Conservation (phyloP, 176 grass and related monocot genomes). For the Neostapfia colusana region DNA sequence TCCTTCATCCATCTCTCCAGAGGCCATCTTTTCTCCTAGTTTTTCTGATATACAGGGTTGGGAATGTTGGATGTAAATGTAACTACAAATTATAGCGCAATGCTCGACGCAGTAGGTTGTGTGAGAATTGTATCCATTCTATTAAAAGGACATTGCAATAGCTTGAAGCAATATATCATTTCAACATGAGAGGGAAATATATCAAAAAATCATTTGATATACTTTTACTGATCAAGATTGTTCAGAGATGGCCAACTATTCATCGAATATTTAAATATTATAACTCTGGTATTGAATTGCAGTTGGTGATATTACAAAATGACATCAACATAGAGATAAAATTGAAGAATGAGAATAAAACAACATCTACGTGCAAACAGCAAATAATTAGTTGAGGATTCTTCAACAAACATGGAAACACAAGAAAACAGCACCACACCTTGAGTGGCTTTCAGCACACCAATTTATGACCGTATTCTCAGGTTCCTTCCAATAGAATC, state of each 20-base stretch:
- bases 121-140: background rate
- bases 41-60: slow-evolving; percentile 51
- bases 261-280: background rate
- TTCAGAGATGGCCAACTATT: background rate
- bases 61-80: slow-evolving; percentile 11
- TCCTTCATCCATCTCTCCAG: slow-evolving; percentile 31
- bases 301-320: background rate
- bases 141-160: background rate
- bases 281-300: background rate
- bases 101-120: slow-evolving; percentile 6
- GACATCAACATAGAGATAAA: background rate
- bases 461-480: background rate
- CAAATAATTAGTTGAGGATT: background rate
- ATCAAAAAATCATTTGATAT: background rate
- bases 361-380: background rate
- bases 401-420: background rate
- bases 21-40: slow-evolving; percentile 64
- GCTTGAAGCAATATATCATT: background rate
- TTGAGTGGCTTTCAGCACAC: background rate
- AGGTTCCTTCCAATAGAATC: background rate
- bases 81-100: slow-evolving; percentile 5
- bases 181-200: background rate
- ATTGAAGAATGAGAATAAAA: background rate
- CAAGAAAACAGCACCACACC: background rate
- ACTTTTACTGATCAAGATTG: background rate